Percentiles rank a stretch among this genome's conserved stretches.
Evolutionary conservation across 148 eudicot species (phyloP).

Genomic region (Dianthus caryophyllus): DNA sequence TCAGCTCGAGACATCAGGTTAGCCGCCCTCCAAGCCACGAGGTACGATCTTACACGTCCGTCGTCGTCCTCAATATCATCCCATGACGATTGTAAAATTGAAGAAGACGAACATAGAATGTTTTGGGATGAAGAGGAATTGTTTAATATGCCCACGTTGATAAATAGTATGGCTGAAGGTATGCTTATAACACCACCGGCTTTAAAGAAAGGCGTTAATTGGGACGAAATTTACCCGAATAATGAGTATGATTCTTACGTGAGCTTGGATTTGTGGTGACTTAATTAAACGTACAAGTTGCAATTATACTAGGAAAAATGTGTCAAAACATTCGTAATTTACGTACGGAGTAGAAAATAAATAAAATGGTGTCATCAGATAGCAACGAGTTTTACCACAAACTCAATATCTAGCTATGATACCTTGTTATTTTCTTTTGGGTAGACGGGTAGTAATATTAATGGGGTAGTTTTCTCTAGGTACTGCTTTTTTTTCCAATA

Average conservation of each 20-base stretch:
- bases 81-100: not conserved
- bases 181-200: constrained; percentile 69
- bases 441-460: no score
- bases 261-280: constrained; percentile 41
- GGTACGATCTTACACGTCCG: not conserved
- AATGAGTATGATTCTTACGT: constrained; percentile 13
- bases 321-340: no score
- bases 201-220: constrained; percentile 40
- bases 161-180: constrained; percentile 77
- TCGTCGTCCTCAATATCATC: not conserved
- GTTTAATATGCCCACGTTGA: constrained; percentile 56
- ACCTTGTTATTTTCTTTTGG: no score
- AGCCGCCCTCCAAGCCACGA: constrained; percentile 50
- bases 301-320: no score
- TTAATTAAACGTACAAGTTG: not conserved
- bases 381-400: no score
- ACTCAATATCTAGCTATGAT: no score
- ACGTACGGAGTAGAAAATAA: no score
- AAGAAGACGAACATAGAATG: not conserved
- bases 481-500: no score
- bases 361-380: no score
- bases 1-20: constrained; percentile 43
- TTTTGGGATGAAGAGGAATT: constrained; percentile 60
- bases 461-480: no score
- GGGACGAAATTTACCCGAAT: constrained; percentile 26